Base-by-base conservation (phyloP, 2,329 filamentous ascomycete genomes). In the Periconia macrospinosa region DNA sequence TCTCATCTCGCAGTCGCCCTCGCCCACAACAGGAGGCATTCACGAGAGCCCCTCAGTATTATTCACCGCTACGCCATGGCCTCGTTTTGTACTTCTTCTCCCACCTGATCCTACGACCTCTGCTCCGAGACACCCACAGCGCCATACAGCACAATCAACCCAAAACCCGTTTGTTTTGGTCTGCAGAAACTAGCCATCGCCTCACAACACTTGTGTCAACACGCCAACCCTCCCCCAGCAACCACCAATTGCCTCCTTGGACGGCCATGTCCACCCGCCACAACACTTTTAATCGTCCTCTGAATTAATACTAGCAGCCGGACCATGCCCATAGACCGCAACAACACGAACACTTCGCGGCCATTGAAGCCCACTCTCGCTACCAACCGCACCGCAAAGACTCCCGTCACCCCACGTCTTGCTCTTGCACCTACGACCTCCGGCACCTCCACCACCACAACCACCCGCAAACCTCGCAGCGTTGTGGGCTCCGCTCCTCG, bases 321-420 rank as follows among this genome's bases (percentile, higher is more conserved):
- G 68, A 71, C 63, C 56, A 75, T 74, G 73, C 68, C 69, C 65
- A 62, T 65, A 62, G 73, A 74, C 65, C 67, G 70, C 52, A 60
- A 58, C 62, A 77, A 78, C 72, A 75, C 75, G 66, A 78, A 78
- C 67, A 76, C 79, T 66, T 81, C 80, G 62, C 80, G 81, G 69
- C 84, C 86, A 41, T 81, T 88, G 67, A 87, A 87, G 77, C 89
- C 90, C 49, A 83, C 86, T 54, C 84, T 92, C 72, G 81, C 87
- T 59, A 78, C 85, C 44, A 84, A 81, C 62, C 86, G 82, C 52
- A 75, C 77, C 41, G 76, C 74, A 57, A 83, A 82, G 67, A 71
- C 78, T 18, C 84, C 84, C 44, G 68, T 87, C 55, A 85, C 85
- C 17, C 85, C 86, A 14, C 82, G 84, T 63, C 76, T 87, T 14